Evolutionary conservation across 352 stramenopile species (phyloP), one percentile per base, ranked within the genome.

Genomic region (Phytopythium aichiense): DNA sequence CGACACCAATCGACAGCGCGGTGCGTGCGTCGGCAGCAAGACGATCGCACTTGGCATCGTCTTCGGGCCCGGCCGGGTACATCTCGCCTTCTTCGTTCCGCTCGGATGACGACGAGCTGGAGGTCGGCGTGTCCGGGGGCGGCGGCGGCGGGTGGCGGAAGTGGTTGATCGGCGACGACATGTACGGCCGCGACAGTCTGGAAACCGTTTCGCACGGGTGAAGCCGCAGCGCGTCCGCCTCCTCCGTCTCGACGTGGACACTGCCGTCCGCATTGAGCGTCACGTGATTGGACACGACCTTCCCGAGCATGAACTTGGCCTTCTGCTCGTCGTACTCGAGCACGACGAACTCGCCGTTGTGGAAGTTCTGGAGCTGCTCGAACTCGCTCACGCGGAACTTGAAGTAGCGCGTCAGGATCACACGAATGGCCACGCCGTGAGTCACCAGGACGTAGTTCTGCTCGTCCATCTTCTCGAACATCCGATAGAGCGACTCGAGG

Each of bases 371-470:
- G 38, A 92, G 73, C 64, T 84, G 66, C 62, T 96, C 87, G 61
- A 96, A 96, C 59, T 95, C 79, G 56, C 73, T 77, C 55, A 96
- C 89, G 46, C 77, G 85, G 61, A 89, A 95, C 66, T 92, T 91
- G 69, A 96, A 96, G 56, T 93, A 97, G 6, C 87, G 81, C 60
- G 88, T 96, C 50, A 96, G 76, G 45, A 97, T 91, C 12, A 96
- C 79, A 46, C 89, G 85, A 60, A 96, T 93, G 33, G 89, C 77
- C 18, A 97, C 81, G 33, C 89, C 88, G 59, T 96, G 89, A 1
- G 87, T 94, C 56, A 97, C 87, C 1, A 97, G 64, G 31, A 97
- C 76, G 56, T 94, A 91, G 68, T 92, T 94, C 45, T 88, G 66
- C 59, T 95, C 82, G 2, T 69, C 76, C 16, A 73, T 80, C 46